Base-by-base conservation (phyloP, 2,329 filamentous ascomycete genomes). In the Colletotrichum sp. region DNA sequence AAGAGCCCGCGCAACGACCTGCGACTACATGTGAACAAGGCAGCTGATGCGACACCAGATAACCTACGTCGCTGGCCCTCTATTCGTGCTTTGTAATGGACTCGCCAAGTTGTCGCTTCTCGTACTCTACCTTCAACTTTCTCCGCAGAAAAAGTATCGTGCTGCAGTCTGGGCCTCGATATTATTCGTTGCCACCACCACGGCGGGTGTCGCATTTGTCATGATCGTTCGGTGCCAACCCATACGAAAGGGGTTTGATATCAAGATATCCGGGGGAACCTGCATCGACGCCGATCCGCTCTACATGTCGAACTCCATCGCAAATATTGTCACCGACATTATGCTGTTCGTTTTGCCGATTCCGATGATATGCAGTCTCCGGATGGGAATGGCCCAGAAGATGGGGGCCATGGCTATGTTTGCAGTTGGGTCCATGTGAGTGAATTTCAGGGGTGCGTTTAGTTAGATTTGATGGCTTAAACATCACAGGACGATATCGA, bases 291-390 rank as follows among this genome's bases (percentile, higher is more conserved):
- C 85, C 26, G 83, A 87, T n/a, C 81, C 84, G 2, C 84, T 90
- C 30, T 89, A 89, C 78, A 85, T 90, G 36, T 83, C 85, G 43
- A 89, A 88, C 15, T 87, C 88, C 0, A 85, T 84, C 4, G 81
- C 87, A 16, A 89, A 89, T 71, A 87, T 90, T 62, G 64, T 85
- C n/a, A 88, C 87, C 15, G 88, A 90, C 77, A 61, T 90, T 10
- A 76, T 89, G 8, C 84, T 89, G 18, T 87, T 88, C 64, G 77
- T 84, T 2, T 77, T 90, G 3, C 89, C 89, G 0, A 83, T 89
- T 36, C 85, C 84, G 1, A 87, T 88, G 64, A 81, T 90, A 2
- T 79, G 86, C 36, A 82, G 81, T 10, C 80, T 90, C 1, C 85
- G 87, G 60, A 84, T 90, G 66, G 86, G 87, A 0, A 77, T 78